Base-by-base conservation (phyloP, 2,329 filamentous ascomycete species). In the Blastomyces parvus region DNA sequence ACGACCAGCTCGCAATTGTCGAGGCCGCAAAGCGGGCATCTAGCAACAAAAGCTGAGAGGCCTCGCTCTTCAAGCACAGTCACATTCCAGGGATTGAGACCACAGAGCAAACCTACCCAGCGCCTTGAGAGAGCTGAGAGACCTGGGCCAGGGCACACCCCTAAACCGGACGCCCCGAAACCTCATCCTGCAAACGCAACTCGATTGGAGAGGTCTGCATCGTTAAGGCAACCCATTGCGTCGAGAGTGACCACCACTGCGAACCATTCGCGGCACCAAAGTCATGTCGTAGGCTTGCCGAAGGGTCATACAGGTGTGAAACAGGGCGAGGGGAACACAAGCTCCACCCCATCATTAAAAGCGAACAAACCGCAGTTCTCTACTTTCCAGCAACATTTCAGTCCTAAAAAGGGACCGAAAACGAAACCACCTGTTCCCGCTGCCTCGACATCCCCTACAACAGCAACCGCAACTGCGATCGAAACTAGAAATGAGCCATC, bases 311-410 rank as follows among this genome's bases (percentile, higher is more conserved):
- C 42, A 33, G 58, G 57, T 59, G 40, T 48, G 57, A 59, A 59
- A 59, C 57, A 59, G 14, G 42, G 40, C 42, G 57, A 59, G 14
- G 42, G 57, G 25, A 46, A 48, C 52, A 19, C 63, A 63, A 50
- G 36, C 57, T 36, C 52, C 27, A 48, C 33, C 36, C 50, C 63
- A 14, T 59, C 64, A 36, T 62, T 63, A 11, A 69, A 68, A 36
- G 70, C 68, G 46, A 36, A 67, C 19, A 73, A 73, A 55, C 66
- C 72, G 25, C 70, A 71, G 25, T 74, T 76, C 60, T 70, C 73
- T 22, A 75, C 71, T 0, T 73, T 72, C 56, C 76, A 78, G 65
- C 76, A 77, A 64, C 71, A 72, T 11, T 74, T 70, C 60, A 76
- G 72, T 9, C 75, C 74, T 14, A 77, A 74, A 65, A 79, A 78